phyloP scores from a whole-genome alignment of 148 eudicot genomes.

The Simmondsia chinensis region DNA sequence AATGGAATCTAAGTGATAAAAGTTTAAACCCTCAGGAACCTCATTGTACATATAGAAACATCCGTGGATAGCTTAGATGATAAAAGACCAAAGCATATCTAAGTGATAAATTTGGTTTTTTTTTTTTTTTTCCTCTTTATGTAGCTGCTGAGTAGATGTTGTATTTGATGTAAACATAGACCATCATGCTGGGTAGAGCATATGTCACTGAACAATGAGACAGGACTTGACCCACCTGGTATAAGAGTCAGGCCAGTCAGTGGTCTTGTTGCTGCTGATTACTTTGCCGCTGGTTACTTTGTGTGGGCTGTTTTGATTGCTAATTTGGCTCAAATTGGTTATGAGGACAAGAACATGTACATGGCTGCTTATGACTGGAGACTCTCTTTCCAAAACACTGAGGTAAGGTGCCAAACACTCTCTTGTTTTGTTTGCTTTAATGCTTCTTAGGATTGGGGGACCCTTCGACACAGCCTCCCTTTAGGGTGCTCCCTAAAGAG shows the following conservation, averaged over 20 bases:
- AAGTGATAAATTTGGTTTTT: no score
- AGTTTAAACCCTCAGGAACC: no score
- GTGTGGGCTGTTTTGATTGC: constrained; percentile 93
- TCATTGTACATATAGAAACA: no score
- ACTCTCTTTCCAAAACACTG: constrained; percentile 80
- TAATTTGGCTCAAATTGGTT: constrained; percentile 86
- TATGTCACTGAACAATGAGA: constrained; percentile 87
- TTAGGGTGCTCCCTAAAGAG: no score
- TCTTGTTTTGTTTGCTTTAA: no score
- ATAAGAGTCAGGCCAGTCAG: constrained; percentile 76
- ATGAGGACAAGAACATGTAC: constrained; percentile 89
- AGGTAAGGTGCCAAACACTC: constrained; percentile 47
- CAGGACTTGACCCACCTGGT: constrained; percentile 73
- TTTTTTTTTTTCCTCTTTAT: constrained; percentile 2
- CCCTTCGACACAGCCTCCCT: no score
- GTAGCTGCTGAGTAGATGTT: no score
- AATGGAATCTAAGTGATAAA: no score
- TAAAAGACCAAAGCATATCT: no score
- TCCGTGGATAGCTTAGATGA: no score
- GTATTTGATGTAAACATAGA: no score
- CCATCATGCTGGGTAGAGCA: constrained; percentile 95
- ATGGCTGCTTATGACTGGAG: constrained; percentile 99
- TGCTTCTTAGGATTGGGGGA: no score
- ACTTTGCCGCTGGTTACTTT: constrained; percentile 86
- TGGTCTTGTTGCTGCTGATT: constrained; percentile 96